Evolutionary conservation across 2,329 filamentous ascomycete genomes (phyloP).

Genomic region (Phaeosphaeriaceae sp.): DNA sequence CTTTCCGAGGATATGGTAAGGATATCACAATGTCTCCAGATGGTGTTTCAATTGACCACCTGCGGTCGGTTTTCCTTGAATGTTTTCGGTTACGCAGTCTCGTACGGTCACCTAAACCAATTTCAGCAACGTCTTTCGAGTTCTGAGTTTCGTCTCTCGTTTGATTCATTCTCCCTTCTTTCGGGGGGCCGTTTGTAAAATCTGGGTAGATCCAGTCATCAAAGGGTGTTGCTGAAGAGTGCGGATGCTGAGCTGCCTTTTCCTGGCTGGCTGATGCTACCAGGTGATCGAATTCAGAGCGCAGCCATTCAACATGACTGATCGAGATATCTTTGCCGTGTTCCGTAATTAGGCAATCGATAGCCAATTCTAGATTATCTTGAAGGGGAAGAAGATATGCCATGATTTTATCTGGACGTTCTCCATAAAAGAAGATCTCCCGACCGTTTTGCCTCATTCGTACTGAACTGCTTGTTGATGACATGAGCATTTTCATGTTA

Average conservation of each 20-base stretch:
- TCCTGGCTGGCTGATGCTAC: constrained; percentile 15
- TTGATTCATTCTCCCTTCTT: background rate
- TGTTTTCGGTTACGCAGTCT: too few species aligned
- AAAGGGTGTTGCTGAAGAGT: constrained; percentile 6
- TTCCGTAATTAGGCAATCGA: background rate
- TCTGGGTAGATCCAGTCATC: constrained; percentile 10
- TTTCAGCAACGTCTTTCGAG: too few species aligned
- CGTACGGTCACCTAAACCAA: too few species aligned
- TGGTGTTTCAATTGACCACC: too few species aligned
- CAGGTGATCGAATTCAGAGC: constrained; percentile 8
- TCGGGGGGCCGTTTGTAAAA: background rate
- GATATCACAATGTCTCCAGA: too few species aligned
- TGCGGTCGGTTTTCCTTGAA: too few species aligned
- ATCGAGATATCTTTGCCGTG: background rate
- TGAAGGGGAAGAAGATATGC: constrained; percentile 9
- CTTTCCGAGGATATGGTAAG: too few species aligned
- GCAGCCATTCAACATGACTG: constrained; percentile 2
- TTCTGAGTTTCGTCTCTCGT: too few species aligned
- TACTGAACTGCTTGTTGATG: background rate
- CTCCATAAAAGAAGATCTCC: constrained; percentile 9
- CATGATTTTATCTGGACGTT: constrained; percentile 12
- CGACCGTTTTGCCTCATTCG: constrained; percentile 1
- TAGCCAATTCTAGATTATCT: background rate
- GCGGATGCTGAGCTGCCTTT: constrained; percentile 4
- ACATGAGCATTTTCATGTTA: background rate